A percentile compares a stretch with the other conserved stretches of the same genome.
Evolutionary conservation across 345 rosid genomes (phyloP).

Genomic region (Psidium guajava): DNA sequence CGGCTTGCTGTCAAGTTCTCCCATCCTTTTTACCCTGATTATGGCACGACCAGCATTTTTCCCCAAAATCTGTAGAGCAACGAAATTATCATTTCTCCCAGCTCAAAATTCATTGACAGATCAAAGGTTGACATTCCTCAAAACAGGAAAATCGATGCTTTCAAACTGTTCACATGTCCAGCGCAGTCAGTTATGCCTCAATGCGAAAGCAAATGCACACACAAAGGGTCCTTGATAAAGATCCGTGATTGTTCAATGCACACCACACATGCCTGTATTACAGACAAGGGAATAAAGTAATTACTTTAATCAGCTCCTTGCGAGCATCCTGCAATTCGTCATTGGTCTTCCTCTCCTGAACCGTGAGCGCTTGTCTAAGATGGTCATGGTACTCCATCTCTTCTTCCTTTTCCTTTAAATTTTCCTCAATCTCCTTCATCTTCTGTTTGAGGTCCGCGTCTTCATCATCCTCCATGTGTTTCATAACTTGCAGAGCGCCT

Average conservation of each 20-base stretch:
- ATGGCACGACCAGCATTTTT: background rate
- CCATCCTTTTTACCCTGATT: conserved; percentile 52
- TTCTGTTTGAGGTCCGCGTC: conserved; percentile 23
- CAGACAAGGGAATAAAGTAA: background rate
- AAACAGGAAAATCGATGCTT: background rate
- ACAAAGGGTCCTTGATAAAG: background rate
- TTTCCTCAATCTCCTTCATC: conserved; percentile 24
- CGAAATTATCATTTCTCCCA: background rate
- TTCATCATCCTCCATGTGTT: conserved; percentile 52
- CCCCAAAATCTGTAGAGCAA: conserved; percentile 22
- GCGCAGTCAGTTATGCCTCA: background rate
- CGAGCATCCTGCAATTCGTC: conserved; percentile 59
- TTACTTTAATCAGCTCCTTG: conserved; percentile 58
- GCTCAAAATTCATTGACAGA: background rate
- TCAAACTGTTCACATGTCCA: background rate
- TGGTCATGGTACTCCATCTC: conserved; percentile 26
- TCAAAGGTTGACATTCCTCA: background rate
- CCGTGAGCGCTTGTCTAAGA: conserved; percentile 30
- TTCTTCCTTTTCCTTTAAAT: conserved; percentile 46
- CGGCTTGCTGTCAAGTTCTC: conserved; percentile 30
- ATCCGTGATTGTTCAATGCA: background rate
- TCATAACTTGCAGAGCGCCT: conserved; percentile 48
- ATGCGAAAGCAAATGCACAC: background rate
- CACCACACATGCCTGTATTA: background rate
- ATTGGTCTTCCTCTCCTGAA: conserved; percentile 37